Percentiles rank a stretch among this genome's conserved stretches.
phyloP scores from a whole-genome alignment of 306 rosid genomes.

The Mimosa bimucronata region DNA sequence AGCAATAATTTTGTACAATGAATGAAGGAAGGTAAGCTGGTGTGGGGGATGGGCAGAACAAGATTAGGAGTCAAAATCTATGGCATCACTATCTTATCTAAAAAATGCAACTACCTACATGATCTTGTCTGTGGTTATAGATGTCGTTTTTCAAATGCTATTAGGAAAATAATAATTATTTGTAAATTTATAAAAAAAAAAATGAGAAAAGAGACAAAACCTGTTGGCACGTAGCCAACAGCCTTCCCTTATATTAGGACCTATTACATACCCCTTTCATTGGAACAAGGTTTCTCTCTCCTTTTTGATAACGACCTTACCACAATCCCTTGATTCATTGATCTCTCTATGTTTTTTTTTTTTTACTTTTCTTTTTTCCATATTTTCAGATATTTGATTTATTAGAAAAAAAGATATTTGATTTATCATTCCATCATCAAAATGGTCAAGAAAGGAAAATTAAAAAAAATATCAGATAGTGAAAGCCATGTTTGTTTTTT shows the following conservation, averaged over 20 bases:
- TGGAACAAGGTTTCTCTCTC: not conserved
- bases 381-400: too few species aligned
- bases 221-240: slow-evolving; percentile 57
- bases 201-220: slow-evolving; percentile 24
- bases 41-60: not conserved
- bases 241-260: slow-evolving; percentile 40
- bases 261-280: not conserved
- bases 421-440: too few species aligned
- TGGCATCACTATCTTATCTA: slow-evolving; percentile 50
- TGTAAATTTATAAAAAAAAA: slow-evolving; percentile 18
- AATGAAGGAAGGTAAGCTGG: not conserved
- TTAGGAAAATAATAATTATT: not conserved
- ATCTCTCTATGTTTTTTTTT: too few species aligned
- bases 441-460: too few species aligned
- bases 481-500: too few species aligned
- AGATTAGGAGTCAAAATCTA: slow-evolving; percentile 39
- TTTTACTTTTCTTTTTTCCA: too few species aligned
- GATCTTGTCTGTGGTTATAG: slow-evolving; percentile 50
- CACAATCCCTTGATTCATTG: too few species aligned
- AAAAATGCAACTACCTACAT: slow-evolving; percentile 44
- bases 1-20: not conserved
- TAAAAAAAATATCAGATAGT: too few species aligned
- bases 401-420: too few species aligned
- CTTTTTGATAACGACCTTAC: too few species aligned
- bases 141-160: not conserved